A percentile compares a stretch with the other conserved stretches of the same genome.
phyloP scores from a whole-genome alignment of 2,329 filamentous ascomycete species.

The Scolecobasidium constrictum region DNA sequence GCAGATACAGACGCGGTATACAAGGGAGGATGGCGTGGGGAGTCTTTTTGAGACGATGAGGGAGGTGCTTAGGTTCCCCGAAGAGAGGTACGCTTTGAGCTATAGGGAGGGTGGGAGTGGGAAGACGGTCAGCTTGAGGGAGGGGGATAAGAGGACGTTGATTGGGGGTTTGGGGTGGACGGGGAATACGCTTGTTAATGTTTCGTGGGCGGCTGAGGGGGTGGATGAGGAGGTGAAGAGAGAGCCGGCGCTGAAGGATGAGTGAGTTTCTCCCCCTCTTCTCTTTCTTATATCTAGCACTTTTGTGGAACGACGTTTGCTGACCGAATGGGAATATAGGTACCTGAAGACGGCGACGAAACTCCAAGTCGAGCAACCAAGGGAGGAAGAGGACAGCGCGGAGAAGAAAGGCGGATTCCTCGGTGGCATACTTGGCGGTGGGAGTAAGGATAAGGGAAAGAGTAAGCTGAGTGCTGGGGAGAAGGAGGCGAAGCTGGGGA shows the following conservation, averaged over 20 bases:
- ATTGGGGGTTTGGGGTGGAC: constrained; percentile 63
- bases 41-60: constrained; percentile 67
- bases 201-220: constrained; percentile 55
- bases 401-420: constrained; percentile 13
- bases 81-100: constrained; percentile 62
- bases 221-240: constrained; percentile 47
- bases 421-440: constrained; percentile 9
- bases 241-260: constrained; percentile 48
- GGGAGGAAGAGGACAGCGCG: constrained; percentile 11
- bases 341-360: neutral
- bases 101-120: constrained; percentile 44
- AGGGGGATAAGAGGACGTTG: constrained; percentile 40
- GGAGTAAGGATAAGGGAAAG: constrained; percentile 21
- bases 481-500: constrained; percentile 30
- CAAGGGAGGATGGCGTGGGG: constrained; percentile 54
- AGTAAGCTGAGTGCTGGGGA: constrained; percentile 19
- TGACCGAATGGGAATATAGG: too few relatives aligned
- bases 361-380: constrained; percentile 4
- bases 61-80: constrained; percentile 53
- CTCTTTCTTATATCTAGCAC: too few relatives aligned
- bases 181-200: constrained; percentile 61
- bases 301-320: too few relatives aligned
- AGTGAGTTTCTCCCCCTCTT: constrained; percentile 19
- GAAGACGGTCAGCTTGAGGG: constrained; percentile 31
- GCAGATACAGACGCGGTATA: constrained; percentile 62